Percentiles rank a stretch among this genome's conserved stretches.
These are phyloP conservation scores for Eucalyptus marginata DNA, from an alignment of 345 rosid genomes.

Conservation along the genomic window DNA sequence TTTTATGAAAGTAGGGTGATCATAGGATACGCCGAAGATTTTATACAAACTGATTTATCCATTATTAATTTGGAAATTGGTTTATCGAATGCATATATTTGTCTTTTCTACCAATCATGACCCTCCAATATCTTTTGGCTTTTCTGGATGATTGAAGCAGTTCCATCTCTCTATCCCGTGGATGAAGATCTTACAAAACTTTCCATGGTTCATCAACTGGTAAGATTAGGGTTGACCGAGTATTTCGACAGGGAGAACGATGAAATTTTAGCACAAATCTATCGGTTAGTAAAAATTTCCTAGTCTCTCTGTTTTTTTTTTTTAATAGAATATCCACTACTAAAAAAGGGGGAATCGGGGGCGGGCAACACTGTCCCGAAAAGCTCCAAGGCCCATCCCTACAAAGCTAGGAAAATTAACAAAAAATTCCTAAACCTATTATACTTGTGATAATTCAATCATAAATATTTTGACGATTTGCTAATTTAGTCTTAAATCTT, in stretches of 20 bases:
- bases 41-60: no score
- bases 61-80: not conserved
- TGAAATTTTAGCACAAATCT: slow-evolving; percentile 19
- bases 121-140: not conserved
- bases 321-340: not conserved
- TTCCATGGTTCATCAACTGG: slow-evolving; percentile 29
- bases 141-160: slow-evolving; percentile 2
- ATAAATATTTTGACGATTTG: no score
- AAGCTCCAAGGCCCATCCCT: not conserved
- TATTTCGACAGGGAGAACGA: slow-evolving; percentile 31
- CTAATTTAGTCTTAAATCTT: no score
- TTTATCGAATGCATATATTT: not conserved
- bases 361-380: not conserved
- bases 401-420: no score
- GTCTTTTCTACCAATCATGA: not conserved
- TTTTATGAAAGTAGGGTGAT: no score
- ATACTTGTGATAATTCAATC: no score
- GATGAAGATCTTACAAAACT: slow-evolving; percentile 44
- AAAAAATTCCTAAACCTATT: no score
- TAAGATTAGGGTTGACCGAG: slow-evolving; percentile 40
- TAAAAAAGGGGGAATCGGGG: no score
- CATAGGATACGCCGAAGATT: no score
- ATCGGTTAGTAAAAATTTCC: slow-evolving; percentile 6
- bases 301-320: not conserved
- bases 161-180: slow-evolving; percentile 29